Evolutionary conservation across 768 basidiomycete genomes (phyloP), one percentile per base, ranked within the genome.

Genomic region (Leccinum variicolor): DNA sequence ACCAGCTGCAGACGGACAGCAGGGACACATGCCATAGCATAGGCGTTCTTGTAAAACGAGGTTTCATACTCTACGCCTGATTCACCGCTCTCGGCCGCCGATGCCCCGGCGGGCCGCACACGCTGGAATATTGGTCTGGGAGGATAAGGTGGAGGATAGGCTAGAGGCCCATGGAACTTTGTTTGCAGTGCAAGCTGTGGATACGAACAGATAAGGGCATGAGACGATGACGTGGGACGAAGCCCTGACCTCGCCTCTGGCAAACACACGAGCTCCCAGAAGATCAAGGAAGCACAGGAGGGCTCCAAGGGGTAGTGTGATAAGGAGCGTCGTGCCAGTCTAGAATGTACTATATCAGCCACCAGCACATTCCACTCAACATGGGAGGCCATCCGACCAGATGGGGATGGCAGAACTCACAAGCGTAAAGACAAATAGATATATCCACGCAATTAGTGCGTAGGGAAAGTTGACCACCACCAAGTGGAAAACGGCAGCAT

Each of bases 21-120:
- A 19, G 47, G 50, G 2, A 50, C 29, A 64, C 84, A 34, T 58
- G 89, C 89, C 90, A 92, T 90, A 6, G 87, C 81, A 64, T 90
- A 91, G 2, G 87, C 74, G 60, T 91, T 92, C 66, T 82, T 87
- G 73, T 92, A 90, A 74, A 92, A 92, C 6, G 89, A 89, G 0
- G 74, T 74, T 71, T 92, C 88, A 56, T 76, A 75, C 41, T 81
- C 71, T n/a, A 75, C 67, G 19, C 62, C 69, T 33, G 47, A 57
- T 56, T 52, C 52, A 3, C 82, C 84, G 15, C 69, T 64, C 69
- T 89, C 86, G 36, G 79, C 60, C 61, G 84, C 84, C 11, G 75
- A 74, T 6, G 75, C 57, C 1, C 77, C 82, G 26, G 80, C 74
- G 23, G 79, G 73, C 7, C 84, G 81, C 50, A 72, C 66, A 36